Evolutionary conservation across 1,284 basidiomycete species (phyloP).

Genomic region (Ustilago tritici): DNA sequence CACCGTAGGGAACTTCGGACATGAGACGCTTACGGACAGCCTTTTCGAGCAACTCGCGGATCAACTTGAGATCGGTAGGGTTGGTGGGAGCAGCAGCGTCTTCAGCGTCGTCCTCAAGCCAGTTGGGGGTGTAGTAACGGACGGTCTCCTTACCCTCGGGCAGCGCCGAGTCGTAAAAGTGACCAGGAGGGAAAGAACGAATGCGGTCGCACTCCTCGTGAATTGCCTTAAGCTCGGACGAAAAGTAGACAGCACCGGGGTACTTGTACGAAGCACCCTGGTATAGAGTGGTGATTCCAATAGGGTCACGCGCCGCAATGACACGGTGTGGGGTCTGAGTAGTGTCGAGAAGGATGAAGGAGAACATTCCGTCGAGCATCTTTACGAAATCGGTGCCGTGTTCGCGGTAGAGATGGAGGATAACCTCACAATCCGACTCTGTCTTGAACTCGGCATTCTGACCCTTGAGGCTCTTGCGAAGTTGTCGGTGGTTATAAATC

Average conservation of each 20-base stretch:
- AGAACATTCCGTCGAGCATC: constrained; percentile 97
- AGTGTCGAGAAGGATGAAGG: constrained; percentile 94
- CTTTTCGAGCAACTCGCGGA: constrained; percentile 81
- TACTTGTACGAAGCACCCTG: constrained; percentile 89
- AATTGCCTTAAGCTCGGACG: constrained; percentile 95
- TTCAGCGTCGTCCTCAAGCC: constrained; percentile 73
- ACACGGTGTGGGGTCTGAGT: constrained; percentile 87
- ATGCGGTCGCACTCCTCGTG: constrained; percentile 93
- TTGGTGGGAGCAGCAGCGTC: constrained; percentile 75
- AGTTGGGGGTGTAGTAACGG: constrained; percentile 70
- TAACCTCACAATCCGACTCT: constrained; percentile 98
- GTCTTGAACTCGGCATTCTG: constrained; percentile 88
- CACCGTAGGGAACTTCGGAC: constrained; percentile 99
- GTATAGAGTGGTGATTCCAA: constrained; percentile 98
- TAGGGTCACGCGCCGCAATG: constrained; percentile 95
- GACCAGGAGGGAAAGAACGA: constrained; percentile 95
- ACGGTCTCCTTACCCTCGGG: constrained; percentile 67
- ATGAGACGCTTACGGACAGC: constrained; percentile 96
- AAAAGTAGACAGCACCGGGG: constrained; percentile 89
- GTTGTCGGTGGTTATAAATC: constrained; percentile 95
- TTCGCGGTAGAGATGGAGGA: constrained; percentile 75
- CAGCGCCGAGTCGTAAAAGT: constrained; percentile 74
- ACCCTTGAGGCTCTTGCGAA: constrained; percentile 77
- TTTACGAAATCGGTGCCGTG: constrained; percentile 70
- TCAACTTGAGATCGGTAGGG: constrained; percentile 76